Conservation (phyloP, 2,329 filamentous ascomycete genomes). For the Celoporthe dispersa region DNA sequence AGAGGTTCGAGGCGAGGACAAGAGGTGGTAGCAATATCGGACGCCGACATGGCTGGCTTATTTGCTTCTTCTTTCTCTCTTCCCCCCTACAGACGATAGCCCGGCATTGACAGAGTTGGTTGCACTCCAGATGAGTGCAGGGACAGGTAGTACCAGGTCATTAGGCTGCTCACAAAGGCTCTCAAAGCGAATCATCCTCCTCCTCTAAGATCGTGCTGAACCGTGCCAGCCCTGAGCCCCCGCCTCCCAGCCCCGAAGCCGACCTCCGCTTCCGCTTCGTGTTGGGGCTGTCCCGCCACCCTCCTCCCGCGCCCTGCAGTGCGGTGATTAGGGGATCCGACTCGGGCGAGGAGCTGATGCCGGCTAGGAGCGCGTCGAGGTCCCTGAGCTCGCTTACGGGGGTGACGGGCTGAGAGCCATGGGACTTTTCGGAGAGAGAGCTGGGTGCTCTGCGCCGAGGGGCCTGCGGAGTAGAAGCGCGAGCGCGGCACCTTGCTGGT, state of each 20-base stretch:
- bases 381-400: conserved; percentile 17
- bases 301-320: conserved; percentile 7
- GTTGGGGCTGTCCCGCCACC: conserved; percentile 32
- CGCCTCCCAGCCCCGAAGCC: background rate
- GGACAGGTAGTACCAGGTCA: background rate
- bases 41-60: background rate
- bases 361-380: conserved; percentile 25
- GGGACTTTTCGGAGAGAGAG: conserved; percentile 1
- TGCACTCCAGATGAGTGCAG: background rate
- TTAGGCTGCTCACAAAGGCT: background rate
- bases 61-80: background rate
- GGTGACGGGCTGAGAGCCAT: conserved; percentile 25
- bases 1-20: background rate
- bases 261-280: conserved; percentile 46
- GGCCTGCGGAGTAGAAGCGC: background rate
- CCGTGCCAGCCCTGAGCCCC: conserved; percentile 40
- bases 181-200: conserved; percentile 58
- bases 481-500: background rate
- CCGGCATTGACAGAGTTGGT: background rate
- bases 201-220: conserved; percentile 69
- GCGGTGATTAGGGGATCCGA: conserved; percentile 18
- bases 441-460: conserved; percentile 13
- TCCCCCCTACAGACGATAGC: background rate
- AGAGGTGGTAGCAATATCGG: background rate
- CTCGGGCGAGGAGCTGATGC: conserved; percentile 21